Evolutionary conservation across 805 yeast species (phyloP).

Genomic region (Barnettozyma californica): DNA sequence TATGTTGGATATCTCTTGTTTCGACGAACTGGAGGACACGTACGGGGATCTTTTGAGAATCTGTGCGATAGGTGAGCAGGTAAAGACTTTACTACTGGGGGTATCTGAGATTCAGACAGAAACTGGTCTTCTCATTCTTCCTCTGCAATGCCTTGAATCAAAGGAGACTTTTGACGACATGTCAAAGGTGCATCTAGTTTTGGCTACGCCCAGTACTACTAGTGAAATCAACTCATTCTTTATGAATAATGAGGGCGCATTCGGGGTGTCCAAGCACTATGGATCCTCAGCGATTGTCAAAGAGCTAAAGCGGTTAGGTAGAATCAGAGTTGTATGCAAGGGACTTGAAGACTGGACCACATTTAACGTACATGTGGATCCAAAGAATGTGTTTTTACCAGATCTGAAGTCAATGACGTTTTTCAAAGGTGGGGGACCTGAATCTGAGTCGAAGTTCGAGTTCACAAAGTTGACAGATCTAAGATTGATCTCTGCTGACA

Average conservation of each 20-base stretch:
- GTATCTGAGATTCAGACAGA: not conserved
- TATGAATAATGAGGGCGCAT: not conserved
- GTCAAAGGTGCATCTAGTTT: not conserved
- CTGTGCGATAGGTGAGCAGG: not conserved
- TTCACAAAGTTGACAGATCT: not conserved
- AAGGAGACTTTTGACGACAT: not conserved
- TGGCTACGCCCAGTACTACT: not conserved
- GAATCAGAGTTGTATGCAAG: not conserved
- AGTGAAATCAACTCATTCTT: not conserved
- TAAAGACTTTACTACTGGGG: not conserved
- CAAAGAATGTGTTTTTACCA: not conserved
- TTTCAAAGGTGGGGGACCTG: not conserved
- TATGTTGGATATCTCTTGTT: not conserved
- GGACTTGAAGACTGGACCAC: not conserved
- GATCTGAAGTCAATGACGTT: not conserved
- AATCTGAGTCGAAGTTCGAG: not conserved
- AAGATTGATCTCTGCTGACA: not conserved
- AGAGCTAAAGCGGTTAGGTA: not conserved
- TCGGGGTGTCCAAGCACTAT: not conserved
- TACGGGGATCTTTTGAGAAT: not conserved
- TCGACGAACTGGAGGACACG: not conserved
- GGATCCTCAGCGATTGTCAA: not conserved
- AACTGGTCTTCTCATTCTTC: not conserved
- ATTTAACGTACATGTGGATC: not conserved
- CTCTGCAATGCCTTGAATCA: not conserved